A percentile compares a stretch with the other conserved stretches of the same genome.
phyloP scores from a whole-genome alignment of 2,329 filamentous ascomycete species.

The Exophiala sp. region DNA sequence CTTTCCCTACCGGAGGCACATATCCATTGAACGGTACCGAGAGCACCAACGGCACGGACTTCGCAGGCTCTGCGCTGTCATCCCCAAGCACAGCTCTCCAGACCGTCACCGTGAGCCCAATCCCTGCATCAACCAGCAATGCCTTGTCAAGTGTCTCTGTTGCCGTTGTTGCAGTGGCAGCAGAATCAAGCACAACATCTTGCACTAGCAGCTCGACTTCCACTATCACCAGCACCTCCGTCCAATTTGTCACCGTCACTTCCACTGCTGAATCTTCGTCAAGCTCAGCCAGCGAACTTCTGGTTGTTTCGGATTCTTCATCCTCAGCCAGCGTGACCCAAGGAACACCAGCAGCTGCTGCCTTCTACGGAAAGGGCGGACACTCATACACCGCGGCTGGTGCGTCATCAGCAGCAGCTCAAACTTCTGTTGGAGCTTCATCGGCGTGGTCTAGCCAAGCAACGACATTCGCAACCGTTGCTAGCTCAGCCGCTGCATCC shows the following conservation, averaged over 20 bases:
- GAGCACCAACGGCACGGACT: conserved; percentile 13
- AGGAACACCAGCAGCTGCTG: conserved; percentile 14
- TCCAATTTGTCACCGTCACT: conserved; percentile 31
- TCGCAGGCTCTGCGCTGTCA: conserved; percentile 14
- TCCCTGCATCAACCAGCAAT: conserved; percentile 12
- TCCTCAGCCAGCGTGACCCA: conserved; percentile 8
- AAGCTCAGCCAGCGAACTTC: conserved; percentile 4
- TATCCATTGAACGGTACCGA: conserved; percentile 21
- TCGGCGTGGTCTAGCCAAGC: conserved; percentile 1
- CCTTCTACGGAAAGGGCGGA: conserved; percentile 12
- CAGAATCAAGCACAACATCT: neutral
- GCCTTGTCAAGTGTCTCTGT: conserved; percentile 14
- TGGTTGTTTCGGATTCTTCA: neutral
- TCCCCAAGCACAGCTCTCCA: conserved; percentile 20
- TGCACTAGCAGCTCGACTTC: conserved; percentile 18
- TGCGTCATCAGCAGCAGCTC: neutral
- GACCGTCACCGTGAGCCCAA: conserved; percentile 17
- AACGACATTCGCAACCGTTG: conserved; percentile 24
- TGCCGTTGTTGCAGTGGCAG: conserved; percentile 7
- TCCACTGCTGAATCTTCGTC: conserved; percentile 16
- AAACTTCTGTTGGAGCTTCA: neutral
- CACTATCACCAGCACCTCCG: conserved; percentile 27
- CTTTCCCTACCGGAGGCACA: conserved; percentile 13
- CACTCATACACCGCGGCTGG: conserved; percentile 3
- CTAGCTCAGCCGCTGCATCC: conserved; percentile 8